Base-by-base conservation (phyloP, 2,329 filamentous ascomycete species). In the Lomentospora prolificans region DNA sequence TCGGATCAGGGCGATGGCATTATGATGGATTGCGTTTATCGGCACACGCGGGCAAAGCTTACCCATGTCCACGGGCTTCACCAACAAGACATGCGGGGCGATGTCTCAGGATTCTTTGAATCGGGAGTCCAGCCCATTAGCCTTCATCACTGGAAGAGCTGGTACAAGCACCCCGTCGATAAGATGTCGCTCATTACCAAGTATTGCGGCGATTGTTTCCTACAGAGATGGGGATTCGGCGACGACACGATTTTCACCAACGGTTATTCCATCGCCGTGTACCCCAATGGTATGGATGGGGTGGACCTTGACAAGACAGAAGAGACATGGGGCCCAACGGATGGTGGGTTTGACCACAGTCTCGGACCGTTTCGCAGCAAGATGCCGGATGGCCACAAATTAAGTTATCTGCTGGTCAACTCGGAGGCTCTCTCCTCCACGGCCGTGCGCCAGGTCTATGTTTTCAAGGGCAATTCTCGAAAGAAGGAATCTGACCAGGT, bases 111-210 rank as follows among this genome's bases (percentile, higher is more conserved):
- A 0, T 82, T 84, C 62, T 85, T 82, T 64, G 81, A 85, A 66
- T 74, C 76, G 2, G 78, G 79, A 1, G 66, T 73, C 24, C 67
- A 70, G n/a, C 76, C 79, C 0, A 66, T 84, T 10, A 81, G 75
- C 52, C 68, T 85, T 5, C 81, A 85, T 64, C 81, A 85, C 68
- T 84, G 80, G 80, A 83, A 82, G 64, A 78, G 74, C 10, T 84
- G 80, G 79, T 81, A 81, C 66, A 62, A 71, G 7, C 71, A 70
- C 25, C 75, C 75, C 17, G 66, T 82, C 44, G 71, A 73, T 50
- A 70, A 73, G 57, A 76, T 82, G 68, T 72, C 76, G 30, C 66
- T 70, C 39, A 68, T 80, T 10, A 67, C 73, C 5, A 64, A 72
- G 8, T 64, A 81, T n/a, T 84, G 81, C 60, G 81, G 81, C 4